A percentile compares a stretch with the other conserved stretches of the same genome.
Conservation (phyloP, 208 protist genomes). For the Leishmania aethiopica region DNA sequence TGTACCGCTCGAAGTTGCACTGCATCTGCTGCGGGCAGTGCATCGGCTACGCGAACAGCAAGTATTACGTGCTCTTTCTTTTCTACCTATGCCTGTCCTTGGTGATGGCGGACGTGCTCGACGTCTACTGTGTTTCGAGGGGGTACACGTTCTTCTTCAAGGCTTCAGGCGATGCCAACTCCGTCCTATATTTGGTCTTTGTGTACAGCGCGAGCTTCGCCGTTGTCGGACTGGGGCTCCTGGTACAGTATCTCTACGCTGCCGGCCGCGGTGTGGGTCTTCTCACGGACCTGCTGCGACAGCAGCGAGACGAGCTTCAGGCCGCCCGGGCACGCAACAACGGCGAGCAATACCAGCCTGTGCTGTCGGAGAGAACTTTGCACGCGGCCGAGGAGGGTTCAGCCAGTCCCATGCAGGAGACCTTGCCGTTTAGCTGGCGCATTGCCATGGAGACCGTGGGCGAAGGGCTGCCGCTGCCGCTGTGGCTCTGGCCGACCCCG, state of each 20-base stretch:
- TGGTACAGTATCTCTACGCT: slow-evolving; percentile 23
- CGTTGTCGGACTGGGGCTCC: background rate
- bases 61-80: slow-evolving; percentile 78
- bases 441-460: slow-evolving; percentile 25
- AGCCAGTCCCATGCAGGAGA: slow-evolving; percentile 21
- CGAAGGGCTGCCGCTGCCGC: slow-evolving; percentile 25
- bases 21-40: slow-evolving; percentile 83
- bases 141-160: slow-evolving; percentile 37
- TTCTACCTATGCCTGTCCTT: slow-evolving; percentile 29
- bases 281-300: slow-evolving; percentile 21
- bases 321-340: slow-evolving; percentile 11
- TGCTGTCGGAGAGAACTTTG: slow-evolving; percentile 15
- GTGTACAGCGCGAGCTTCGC: slow-evolving; percentile 22
- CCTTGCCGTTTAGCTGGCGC: slow-evolving; percentile 21
- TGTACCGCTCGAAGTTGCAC: slow-evolving; percentile 80
- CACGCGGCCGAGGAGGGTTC: slow-evolving; percentile 4
- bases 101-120: slow-evolving; percentile 20
- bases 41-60: slow-evolving; percentile 78
- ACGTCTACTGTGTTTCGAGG: slow-evolving; percentile 26
- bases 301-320: slow-evolving; percentile 21
- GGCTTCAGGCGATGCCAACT: slow-evolving; percentile 15
- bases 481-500: slow-evolving; percentile 39
- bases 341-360: slow-evolving; percentile 25
- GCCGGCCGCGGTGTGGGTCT: slow-evolving; percentile 25
- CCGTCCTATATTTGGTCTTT: slow-evolving; percentile 34